Evolutionary conservation across 2,329 filamentous ascomycete species (phyloP), one percentile per base, ranked within the genome.

Genomic region (Aspergillus latus): DNA sequence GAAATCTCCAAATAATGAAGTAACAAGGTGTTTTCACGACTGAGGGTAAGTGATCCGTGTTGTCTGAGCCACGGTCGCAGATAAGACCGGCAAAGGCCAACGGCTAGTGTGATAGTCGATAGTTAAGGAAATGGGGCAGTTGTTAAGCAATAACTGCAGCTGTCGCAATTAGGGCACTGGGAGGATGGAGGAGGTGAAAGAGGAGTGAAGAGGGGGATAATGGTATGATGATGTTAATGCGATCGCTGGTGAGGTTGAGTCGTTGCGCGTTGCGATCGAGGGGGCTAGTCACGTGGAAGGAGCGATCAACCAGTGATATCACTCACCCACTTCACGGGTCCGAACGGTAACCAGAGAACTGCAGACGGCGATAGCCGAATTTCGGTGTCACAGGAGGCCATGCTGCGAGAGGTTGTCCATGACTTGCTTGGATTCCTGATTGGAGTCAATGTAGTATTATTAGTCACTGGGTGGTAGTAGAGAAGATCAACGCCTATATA

Each of bases 271-370:
- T 66, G 68, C 61, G 65, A 61, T 52, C 59, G 60, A 56, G 60
- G 61, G 59, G 58, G 48, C 57, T 21, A 40, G 59, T 76, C 74
- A 76, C 74, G 74, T 76, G 74, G 60, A 30, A 54, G 32, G 26
- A 51, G 58, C 50, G 54, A 48, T 60, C 63, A 62, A 66, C 73
- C 73, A 76, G 74, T 76, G 71, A 75, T 66, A 74, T 67, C 63
- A 65, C 67, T 61, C 65, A 61, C 60, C 67, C 65, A 67, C 70
- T 66, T 75, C 74, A 76, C 74, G 72, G 61, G 63, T 60, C 60
- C 47, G 50, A 61, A 49, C 26, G 44, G 34, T 52, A 60, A 53
- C 58, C 56, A 65, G 52, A 56, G 55, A 60, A 57, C 39, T 32
- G 54, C 49, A 47, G 48, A 13, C 15, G 36, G 30, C n/a, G 34